Evolutionary conservation across 805 yeast genomes (phyloP).

Genomic region (Candida railenensis): DNA sequence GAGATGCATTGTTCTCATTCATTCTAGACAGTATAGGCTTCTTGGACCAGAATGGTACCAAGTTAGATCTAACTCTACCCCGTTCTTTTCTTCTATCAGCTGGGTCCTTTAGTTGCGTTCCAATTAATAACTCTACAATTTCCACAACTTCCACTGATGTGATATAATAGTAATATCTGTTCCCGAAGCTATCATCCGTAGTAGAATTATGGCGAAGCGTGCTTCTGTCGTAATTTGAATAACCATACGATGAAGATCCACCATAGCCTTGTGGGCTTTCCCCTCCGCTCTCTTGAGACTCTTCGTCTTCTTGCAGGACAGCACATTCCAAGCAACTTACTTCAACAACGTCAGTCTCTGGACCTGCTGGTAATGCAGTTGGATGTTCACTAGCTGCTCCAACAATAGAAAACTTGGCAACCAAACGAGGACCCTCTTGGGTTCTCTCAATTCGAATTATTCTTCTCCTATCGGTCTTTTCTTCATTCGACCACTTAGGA

Average conservation of each 20-base stretch:
- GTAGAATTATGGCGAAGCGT: constrained; percentile 1
- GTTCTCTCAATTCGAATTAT: constrained; percentile 57
- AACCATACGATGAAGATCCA: neutral
- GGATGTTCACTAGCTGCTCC: constrained; percentile 53
- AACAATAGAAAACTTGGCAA: constrained; percentile 49
- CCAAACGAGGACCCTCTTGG: constrained; percentile 47
- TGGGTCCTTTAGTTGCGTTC: constrained; percentile 45
- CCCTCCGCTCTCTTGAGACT: constrained; percentile 22
- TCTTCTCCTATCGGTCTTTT: constrained; percentile 51
- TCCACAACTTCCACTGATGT: constrained; percentile 68
- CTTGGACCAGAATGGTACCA: constrained; percentile 67
- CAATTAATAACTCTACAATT: constrained; percentile 61
- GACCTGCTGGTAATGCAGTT: constrained; percentile 30
- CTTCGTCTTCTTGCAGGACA: constrained; percentile 24
- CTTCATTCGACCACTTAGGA: constrained; percentile 50
- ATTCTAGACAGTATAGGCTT: constrained; percentile 51
- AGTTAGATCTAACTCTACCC: constrained; percentile 64
- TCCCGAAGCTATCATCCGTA: constrained; percentile 8
- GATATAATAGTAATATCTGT: constrained; percentile 42
- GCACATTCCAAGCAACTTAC: constrained; percentile 57
- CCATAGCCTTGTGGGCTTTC: constrained; percentile 13
- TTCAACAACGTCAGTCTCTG: constrained; percentile 53
- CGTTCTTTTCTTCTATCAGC: constrained; percentile 58
- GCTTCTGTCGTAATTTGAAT: neutral
- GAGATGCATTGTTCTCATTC: constrained; percentile 24